Conservation (phyloP, 2,329 filamentous ascomycete genomes). For the Colletotrichum tropicicola region DNA sequence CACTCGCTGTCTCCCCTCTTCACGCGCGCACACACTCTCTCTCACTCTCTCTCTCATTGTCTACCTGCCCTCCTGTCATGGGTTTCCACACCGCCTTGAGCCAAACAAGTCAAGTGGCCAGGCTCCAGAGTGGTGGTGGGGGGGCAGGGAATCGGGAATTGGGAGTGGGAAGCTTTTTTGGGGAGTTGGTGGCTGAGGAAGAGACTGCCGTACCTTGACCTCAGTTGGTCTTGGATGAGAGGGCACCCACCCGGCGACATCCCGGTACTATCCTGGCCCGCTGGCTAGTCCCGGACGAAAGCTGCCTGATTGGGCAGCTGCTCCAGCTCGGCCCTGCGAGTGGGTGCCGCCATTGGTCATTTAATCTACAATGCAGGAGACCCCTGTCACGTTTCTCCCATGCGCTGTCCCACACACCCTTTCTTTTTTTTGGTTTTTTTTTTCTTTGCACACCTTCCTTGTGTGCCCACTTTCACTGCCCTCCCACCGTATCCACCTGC, state of each 20-base stretch:
- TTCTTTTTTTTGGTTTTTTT: not conserved
- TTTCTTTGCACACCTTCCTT: not conserved
- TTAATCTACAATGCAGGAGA: constrained; percentile 59
- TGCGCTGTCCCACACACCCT: constrained; percentile 53
- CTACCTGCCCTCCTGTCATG: not conserved
- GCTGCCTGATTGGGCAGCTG: constrained; percentile 60
- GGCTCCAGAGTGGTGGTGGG: constrained; percentile 4
- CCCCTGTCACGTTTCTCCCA: constrained; percentile 61
- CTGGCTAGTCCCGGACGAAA: constrained; percentile 56
- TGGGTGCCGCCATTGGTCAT: constrained; percentile 56
- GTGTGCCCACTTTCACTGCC: not conserved
- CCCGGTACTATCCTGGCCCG: constrained; percentile 48
- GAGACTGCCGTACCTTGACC: constrained; percentile 1
- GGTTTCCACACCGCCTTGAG: constrained; percentile 25
- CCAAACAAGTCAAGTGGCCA: constrained; percentile 16
- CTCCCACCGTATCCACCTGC: not conserved
- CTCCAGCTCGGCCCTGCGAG: constrained; percentile 49
- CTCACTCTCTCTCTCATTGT: not conserved
- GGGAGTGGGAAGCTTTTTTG: constrained; percentile 19
- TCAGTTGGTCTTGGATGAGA: constrained; percentile 15
- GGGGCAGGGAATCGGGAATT: constrained; percentile 17
- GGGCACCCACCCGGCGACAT: constrained; percentile 15
- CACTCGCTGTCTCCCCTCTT: not conserved
- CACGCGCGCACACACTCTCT: not conserved
- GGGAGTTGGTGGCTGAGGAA: constrained; percentile 11